phyloP scores from a whole-genome alignment of 768 basidiomycete species.

The Bullera alba region DNA sequence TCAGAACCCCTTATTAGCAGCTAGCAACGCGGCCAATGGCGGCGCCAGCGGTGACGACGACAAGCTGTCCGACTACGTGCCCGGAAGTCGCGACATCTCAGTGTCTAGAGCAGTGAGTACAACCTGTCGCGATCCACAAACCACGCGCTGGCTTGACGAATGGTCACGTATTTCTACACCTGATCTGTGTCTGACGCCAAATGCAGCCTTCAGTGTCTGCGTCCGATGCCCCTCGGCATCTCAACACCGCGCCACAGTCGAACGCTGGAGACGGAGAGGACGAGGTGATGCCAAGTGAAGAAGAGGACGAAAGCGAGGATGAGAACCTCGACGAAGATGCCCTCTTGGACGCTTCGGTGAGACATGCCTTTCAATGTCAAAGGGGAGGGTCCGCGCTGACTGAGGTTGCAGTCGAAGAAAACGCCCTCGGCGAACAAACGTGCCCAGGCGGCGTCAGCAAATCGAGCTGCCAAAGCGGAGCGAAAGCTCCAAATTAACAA shows the following conservation, averaged over 20 bases:
- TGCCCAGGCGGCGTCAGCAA: constrained; percentile 25
- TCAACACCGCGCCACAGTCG: constrained; percentile 51
- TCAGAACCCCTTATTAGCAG: constrained; percentile 37
- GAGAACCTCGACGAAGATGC: constrained; percentile 15
- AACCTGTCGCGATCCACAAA: constrained; percentile 49
- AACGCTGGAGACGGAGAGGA: constrained; percentile 20
- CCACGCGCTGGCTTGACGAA: not conserved
- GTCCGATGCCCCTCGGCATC: constrained; percentile 56
- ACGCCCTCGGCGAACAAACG: constrained; percentile 26
- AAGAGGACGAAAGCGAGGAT: constrained; percentile 28
- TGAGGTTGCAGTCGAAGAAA: constrained; percentile 1
- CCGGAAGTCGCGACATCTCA: constrained; percentile 75
- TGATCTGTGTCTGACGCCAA: constrained; percentile 1
- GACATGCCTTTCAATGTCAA: not conserved
- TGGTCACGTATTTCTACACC: constrained; percentile 30
- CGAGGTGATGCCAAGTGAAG: constrained; percentile 26
- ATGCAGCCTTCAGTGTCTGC: constrained; percentile 51
- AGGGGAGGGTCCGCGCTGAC: not conserved
- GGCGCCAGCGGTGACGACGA: constrained; percentile 56
- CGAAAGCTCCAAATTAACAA: constrained; percentile 29
- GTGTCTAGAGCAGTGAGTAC: constrained; percentile 58
- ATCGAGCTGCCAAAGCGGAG: constrained; percentile 34
- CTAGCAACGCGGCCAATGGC: constrained; percentile 17
- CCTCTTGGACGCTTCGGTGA: constrained; percentile 10
- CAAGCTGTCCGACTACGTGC: constrained; percentile 81